Percentiles rank a stretch among this genome's conserved stretches.
These are phyloP conservation scores for Triticum turgidum DNA, from an alignment of 176 grass and related monocot species.

Conservation along the genomic window DNA sequence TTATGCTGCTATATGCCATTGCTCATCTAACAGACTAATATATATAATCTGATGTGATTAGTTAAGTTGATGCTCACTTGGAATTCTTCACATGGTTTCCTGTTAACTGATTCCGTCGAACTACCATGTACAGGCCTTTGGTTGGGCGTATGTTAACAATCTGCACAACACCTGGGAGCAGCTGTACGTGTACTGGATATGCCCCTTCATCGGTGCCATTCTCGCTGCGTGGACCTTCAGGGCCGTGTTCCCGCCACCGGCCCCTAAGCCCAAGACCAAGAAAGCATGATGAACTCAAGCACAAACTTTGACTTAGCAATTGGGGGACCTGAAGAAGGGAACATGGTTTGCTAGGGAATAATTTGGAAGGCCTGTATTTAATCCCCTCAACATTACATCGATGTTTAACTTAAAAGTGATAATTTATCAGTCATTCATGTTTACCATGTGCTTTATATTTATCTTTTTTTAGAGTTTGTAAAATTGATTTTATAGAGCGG, in stretches of 20 bases:
- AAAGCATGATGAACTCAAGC: slow-evolving; percentile 50
- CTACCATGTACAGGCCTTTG: slow-evolving; percentile 69
- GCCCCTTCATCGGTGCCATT: slow-evolving; percentile 83
- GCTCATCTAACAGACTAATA: background rate
- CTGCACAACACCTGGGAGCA: slow-evolving; percentile 93
- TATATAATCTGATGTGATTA: background rate
- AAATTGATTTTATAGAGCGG: background rate
- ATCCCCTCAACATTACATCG: background rate
- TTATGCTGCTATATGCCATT: background rate
- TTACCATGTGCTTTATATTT: background rate
- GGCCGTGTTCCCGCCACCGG: slow-evolving; percentile 36
- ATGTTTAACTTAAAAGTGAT: background rate
- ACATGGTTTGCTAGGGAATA: slow-evolving; percentile 5
- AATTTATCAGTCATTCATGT: background rate
- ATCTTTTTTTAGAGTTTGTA: background rate
- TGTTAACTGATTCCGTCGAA: background rate
- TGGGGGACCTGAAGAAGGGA: background rate
- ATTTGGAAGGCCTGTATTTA: slow-evolving; percentile 10
- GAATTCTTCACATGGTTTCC: background rate
- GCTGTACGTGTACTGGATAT: slow-evolving; percentile 99
- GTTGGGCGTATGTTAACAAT: slow-evolving; percentile 89
- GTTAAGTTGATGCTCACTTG: background rate
- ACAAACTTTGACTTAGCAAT: background rate
- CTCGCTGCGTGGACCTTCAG: slow-evolving; percentile 78
- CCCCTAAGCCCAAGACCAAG: slow-evolving; percentile 59